Percentiles rank a stretch among this genome's conserved stretches.
These are phyloP conservation scores for Suhomyces choctaworum DNA, from an alignment of 1,139 yeast genomes.

Conservation along the genomic window DNA sequence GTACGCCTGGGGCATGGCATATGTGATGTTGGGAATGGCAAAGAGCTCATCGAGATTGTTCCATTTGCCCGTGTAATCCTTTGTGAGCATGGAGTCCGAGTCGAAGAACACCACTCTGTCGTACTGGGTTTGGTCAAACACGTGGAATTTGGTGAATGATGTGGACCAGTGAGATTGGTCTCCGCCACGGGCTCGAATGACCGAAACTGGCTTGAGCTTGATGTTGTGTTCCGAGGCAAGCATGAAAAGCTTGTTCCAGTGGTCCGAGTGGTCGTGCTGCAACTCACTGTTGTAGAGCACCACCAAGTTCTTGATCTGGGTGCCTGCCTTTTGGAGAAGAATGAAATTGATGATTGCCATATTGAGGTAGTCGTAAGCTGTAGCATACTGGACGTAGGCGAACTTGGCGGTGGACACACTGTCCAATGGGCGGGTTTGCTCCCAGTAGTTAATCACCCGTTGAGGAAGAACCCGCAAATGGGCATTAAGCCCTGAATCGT, in stretches of 20 bases:
- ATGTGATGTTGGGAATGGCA: conserved; percentile 29
- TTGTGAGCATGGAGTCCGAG: conserved; percentile 41
- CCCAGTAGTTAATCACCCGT: conserved; percentile 21
- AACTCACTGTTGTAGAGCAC: conserved; percentile 27
- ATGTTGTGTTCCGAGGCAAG: conserved; percentile 17
- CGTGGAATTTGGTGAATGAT: conserved; percentile 55
- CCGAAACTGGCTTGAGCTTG: conserved; percentile 23
- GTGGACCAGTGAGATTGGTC: conserved; percentile 44
- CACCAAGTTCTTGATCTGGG: conserved; percentile 28
- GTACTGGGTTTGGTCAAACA: conserved; percentile 51
- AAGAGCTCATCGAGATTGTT: conserved; percentile 37
- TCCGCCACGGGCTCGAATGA: conserved; percentile 17
- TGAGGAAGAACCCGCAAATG: conserved; percentile 27
- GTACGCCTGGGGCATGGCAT: conserved; percentile 42
- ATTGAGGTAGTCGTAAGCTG: conserved; percentile 33
- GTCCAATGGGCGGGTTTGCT: conserved; percentile 4
- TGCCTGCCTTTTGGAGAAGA: conserved; percentile 22
- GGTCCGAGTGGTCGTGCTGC: conserved; percentile 10
- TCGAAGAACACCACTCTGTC: conserved; percentile 42
- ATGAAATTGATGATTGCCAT: conserved; percentile 35
- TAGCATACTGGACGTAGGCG: conserved; percentile 43
- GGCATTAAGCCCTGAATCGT: conserved; percentile 16
- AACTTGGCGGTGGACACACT: conserved; percentile 10
- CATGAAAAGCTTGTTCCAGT: conserved; percentile 12
- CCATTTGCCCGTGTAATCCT: conserved; percentile 12